Base-by-base conservation (phyloP, 192 early-diverging fungal species). In the Phycomyces blakesleeanus region DNA sequence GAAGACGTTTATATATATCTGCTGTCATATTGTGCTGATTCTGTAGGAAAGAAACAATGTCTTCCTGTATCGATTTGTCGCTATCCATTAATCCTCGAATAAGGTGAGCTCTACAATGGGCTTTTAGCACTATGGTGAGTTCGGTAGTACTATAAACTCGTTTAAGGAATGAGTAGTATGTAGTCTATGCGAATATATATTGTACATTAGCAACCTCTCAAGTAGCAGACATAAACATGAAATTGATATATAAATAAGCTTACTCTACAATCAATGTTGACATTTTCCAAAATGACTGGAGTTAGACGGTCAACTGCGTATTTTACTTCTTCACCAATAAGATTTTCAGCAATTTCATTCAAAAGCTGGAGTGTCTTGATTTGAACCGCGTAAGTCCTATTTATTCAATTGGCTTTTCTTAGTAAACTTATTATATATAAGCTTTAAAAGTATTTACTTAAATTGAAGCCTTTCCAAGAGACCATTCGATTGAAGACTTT, bases 321-420 rank as follows among this genome's bases (percentile, higher is more conserved):
- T 14, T 69, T 47, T 14, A 87, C 70, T 26, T 89, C 76, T 0
- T 71, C 53, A 5, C 29, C 26, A 6, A 66, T 64, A 10, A 91
- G 54, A 0, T 49, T 55, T 9, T 73, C 64, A 3, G 71, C 70
- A 18, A 88, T 26, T 21, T 72, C 77, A 39, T 76, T 75, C 22
- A 91, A 61, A 22, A 89, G 79, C 12, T 76, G 65, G 6, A 91
- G 68, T 6, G 77, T 58, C 20, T 75, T 78, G 14, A 75, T 72
- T 65, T 89, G 89, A 12, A 70, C 76, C 20, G 69, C 71, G 18
- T 88, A 84, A 64, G 87, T 80, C 42, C 83, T 79, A 49, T 10
- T 40, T 10, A 47, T 8, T 53, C 12, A 21, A 26, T 6, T 54
- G 25, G 5, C 2, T 39, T 12, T 8, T 5, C 15, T 27, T 8